Evolutionary conservation across 2,329 filamentous ascomycete species (phyloP), one percentile per base, ranked within the genome.

Genomic region (Aspergillus pseudoglaucus): DNA sequence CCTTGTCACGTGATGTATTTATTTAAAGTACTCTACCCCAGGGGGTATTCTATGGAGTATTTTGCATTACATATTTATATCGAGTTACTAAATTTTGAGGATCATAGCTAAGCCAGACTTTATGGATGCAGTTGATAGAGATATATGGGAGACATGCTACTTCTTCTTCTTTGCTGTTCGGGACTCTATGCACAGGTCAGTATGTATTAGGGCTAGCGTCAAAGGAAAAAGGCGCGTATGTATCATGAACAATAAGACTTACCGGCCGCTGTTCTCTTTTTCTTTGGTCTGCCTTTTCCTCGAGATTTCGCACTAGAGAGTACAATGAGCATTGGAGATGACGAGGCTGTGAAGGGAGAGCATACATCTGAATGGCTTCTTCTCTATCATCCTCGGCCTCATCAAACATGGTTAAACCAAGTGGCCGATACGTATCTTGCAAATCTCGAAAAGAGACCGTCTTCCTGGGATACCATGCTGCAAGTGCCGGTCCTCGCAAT

Each of bases 281-380:
- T 96, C 80, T 94, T 86, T 6, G 91, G 90, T 40, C 85, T 81
- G 47, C 85, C 85, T 77, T 97, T 96, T 57, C 90, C 90, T 74
- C 90, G 84, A 25, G 79, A 71, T 68, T 88, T 90, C 59, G 85
- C 72, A 60, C 85, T 88, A 60, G 10, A 54, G 35, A 39, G 15
- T 20, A 20, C 10, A 35, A 37, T 48, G 18, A 15, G 40, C 40
- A 49, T 50, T 8, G 51, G 20, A 23, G 14, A 4, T 37, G 20
- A 9, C 7, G 4, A 45, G n/a, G 39, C 33, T 45, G 37, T 35
- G 39, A 3, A 17, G 7, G 17, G n/a, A 30, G 48, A 58, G 53
- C 76, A 79, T 83, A 80, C 80, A 70, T 79, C 76, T 66, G 63
- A 70, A 73, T 63, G 59, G 67, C 56, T 90, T 78, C 68, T 83